phyloP scores from a whole-genome alignment of 192 early-diverging fungal genomes.

The Spizellomyces sp. region DNA sequence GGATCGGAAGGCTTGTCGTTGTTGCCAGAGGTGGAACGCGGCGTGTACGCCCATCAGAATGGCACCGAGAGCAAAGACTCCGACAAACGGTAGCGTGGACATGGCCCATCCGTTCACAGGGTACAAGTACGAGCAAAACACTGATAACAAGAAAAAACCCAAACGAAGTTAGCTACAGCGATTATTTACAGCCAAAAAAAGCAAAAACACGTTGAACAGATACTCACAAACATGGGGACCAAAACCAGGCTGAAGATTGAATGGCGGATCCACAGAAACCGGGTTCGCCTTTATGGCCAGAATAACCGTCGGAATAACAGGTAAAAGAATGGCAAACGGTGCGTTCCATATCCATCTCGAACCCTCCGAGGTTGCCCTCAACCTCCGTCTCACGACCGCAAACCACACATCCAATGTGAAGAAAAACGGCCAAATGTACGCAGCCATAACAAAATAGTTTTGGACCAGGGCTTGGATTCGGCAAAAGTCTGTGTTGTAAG shows the following conservation, averaged over 20 bases:
- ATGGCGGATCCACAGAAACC: neutral
- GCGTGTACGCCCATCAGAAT: conserved; percentile 15
- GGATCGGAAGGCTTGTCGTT: conserved; percentile 17
- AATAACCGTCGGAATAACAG: conserved; percentile 6
- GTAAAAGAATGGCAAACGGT: conserved; percentile 12
- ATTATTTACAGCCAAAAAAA: neutral
- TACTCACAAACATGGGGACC: conserved; percentile 22
- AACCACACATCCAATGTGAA: conserved; percentile 26
- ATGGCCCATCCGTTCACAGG: conserved; percentile 21
- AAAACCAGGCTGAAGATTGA: conserved; percentile 23
- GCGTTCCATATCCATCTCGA: conserved; percentile 22
- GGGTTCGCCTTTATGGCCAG: conserved; percentile 24
- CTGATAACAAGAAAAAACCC: neutral
- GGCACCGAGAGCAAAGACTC: conserved; percentile 1
- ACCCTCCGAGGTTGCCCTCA: conserved; percentile 5
- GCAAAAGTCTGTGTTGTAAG: conserved; percentile 16
- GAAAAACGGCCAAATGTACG: conserved; percentile 17
- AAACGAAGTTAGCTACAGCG: too few relatives aligned
- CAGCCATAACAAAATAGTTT: conserved; percentile 1
- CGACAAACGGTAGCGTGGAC: conserved; percentile 20
- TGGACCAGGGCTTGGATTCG: conserved; percentile 14
- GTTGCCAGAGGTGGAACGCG: conserved; percentile 10
- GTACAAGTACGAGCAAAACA: conserved; percentile 25
- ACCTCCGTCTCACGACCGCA: neutral
- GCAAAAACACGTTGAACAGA: too few relatives aligned